Base-by-base conservation (phyloP, 2,329 filamentous ascomycete genomes). In the Pseudogymnoascus sp. region DNA sequence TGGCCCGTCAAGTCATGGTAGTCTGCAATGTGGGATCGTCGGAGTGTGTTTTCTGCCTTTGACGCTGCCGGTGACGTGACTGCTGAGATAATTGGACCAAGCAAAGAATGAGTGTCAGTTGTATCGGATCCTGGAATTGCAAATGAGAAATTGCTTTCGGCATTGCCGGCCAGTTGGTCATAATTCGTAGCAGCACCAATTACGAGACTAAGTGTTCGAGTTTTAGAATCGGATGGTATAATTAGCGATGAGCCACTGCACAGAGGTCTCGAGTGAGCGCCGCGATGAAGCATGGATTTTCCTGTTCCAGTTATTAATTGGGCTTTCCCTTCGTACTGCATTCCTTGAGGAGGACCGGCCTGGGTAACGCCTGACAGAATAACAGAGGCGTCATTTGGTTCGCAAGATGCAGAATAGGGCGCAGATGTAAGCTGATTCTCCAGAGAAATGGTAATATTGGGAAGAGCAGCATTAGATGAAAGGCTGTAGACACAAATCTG, bases 111-210 rank as follows among this genome's bases (percentile, higher is more conserved):
- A 79, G 44, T 50, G 14, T 50, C 44, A 28, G 3, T 28, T 50
- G 44, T 50, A 28, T 50, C 44, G 10, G 23, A 50, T 6, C 44
- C 44, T 50, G 23, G 23, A 50, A 50, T 50, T 50, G 12, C 14
- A 50, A 50, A 50, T 28, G 44, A 28, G 23, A 42, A 38, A 79
- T 85, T 0, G 75, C 28, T 69, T 14, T 73, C 73, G 0, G 74
- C 71, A 56, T 77, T 81, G 1, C 83, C 82, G 36, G 79, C 78
- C 3, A 73, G 78, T 62, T 78, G 72, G 59, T 84, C 80, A 62
- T 81, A 85, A 64, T 84, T 75, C 1, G 81, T 82, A 5, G 71
- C 75, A 1, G 75, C 78, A 4, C 76, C 76, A 14, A 83, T 68
- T 0, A 83, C 72, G 5, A 84, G 6, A 28, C 74, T 73, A 8